Percentiles rank a stretch among this genome's conserved stretches.
phyloP scores from a whole-genome alignment of 2,329 filamentous ascomycete species.

The Pestalotiopsis sp. region DNA sequence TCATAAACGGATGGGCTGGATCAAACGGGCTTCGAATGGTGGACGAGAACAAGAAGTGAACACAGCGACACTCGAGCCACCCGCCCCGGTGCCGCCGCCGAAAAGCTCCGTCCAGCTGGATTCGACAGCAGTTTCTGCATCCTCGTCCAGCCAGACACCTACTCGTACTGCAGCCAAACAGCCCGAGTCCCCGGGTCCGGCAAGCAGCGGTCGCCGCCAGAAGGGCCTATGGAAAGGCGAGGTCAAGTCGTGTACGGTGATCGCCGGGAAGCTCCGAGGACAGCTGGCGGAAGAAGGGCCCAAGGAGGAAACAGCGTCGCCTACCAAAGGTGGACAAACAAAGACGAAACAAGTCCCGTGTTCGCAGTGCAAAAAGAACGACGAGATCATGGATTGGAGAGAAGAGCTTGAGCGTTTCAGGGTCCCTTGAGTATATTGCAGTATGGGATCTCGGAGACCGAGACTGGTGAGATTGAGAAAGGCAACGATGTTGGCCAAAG shows the following conservation, averaged over 20 bases:
- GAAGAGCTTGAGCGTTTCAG: background rate
- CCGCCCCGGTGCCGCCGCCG: background rate
- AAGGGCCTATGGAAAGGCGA: conserved; percentile 5
- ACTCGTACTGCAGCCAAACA: background rate
- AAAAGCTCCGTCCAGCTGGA: background rate
- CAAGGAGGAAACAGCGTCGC: background rate
- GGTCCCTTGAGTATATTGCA: background rate
- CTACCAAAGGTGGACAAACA: background rate
- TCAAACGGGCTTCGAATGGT: background rate
- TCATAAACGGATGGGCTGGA: conserved; percentile 6
- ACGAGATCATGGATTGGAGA: background rate
- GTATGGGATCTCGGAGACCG: too few relatives aligned
- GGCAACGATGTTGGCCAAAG: too few relatives aligned
- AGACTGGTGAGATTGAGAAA: too few relatives aligned
- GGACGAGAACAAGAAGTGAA: background rate
- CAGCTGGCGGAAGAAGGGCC: background rate
- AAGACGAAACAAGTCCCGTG: background rate
- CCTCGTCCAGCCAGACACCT: background rate
- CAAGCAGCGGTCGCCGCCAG: background rate
- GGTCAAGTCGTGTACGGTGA: conserved; percentile 1
- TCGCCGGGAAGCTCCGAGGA: background rate
- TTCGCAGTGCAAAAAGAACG: background rate
- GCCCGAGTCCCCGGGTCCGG: background rate
- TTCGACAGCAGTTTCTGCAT: background rate
- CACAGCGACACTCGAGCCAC: background rate